These are phyloP conservation scores for Amanita thiersii DNA, from an alignment of 768 basidiomycete species.

Conservation along the genomic window DNA sequence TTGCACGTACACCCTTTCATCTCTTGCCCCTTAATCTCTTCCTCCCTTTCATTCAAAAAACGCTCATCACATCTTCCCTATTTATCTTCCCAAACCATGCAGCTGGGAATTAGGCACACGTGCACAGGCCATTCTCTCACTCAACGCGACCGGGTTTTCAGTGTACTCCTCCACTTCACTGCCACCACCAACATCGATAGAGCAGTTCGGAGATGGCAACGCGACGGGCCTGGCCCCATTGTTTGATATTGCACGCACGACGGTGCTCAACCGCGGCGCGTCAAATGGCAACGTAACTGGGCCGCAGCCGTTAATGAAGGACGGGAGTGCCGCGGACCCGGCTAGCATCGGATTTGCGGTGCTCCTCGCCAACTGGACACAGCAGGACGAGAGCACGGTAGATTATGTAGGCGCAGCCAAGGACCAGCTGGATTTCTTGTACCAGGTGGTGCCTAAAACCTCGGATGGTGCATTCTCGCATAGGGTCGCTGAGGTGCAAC, in stretches of 20 bases:
- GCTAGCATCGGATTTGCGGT: constrained; percentile 70
- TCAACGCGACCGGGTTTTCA: constrained; percentile 36
- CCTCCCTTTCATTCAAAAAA: too few relatives aligned
- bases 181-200: constrained; percentile 28
- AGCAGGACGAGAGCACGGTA: constrained; percentile 25
- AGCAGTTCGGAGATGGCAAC: constrained; percentile 14
- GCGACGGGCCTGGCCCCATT: constrained; percentile 40
- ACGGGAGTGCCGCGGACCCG: constrained; percentile 68
- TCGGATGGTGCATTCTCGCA: constrained; percentile 79
- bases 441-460: constrained; percentile 50
- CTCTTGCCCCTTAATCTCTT: too few relatives aligned
- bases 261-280: constrained; percentile 38
- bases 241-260: constrained; percentile 40
- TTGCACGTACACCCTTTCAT: too few relatives aligned
- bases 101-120: constrained; percentile 55
- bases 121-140: constrained; percentile 39
- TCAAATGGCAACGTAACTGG: constrained; percentile 35
- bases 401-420: constrained; percentile 57
- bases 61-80: too few relatives aligned
- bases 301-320: constrained; percentile 49
- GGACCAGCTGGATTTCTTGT: constrained; percentile 59
- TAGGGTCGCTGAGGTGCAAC: constrained; percentile 55
- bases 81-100: background rate
- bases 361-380: constrained; percentile 46
- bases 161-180: constrained; percentile 28